These are phyloP conservation scores for Leptographium flavum DNA, from an alignment of 2,329 filamentous ascomycete species.

Conservation along the genomic window DNA sequence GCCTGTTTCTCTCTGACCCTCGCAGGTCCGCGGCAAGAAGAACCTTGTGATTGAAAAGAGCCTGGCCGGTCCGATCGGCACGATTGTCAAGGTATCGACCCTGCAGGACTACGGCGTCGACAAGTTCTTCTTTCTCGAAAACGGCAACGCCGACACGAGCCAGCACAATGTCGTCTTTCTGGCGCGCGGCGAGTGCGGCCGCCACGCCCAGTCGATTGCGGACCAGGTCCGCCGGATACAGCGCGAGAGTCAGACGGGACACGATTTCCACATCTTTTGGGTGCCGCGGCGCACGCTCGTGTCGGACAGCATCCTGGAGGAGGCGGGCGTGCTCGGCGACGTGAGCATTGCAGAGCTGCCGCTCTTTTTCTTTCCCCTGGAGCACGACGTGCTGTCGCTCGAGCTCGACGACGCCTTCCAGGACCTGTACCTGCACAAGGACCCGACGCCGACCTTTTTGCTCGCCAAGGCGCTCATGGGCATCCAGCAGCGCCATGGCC, in stretches of 20 bases:
- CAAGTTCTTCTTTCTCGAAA: constrained; percentile 93
- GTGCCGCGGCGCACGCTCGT: constrained; percentile 83
- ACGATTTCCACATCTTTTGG: constrained; percentile 97
- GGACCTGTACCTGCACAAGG: constrained; percentile 80
- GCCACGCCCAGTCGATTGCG: constrained; percentile 78
- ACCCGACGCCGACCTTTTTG: constrained; percentile 80
- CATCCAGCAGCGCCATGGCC: constrained; percentile 77
- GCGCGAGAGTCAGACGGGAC: constrained; percentile 73
- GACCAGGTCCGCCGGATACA: constrained; percentile 86
- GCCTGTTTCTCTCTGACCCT: constrained; percentile 9
- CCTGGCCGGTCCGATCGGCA: constrained; percentile 75
- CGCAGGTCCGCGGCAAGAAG: constrained; percentile 92
- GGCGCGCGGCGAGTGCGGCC: constrained; percentile 76
- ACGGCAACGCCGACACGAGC: constrained; percentile 84
- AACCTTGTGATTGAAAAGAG: constrained; percentile 88
- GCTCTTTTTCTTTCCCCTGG: constrained; percentile 79
- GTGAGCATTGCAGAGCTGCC: constrained; percentile 79
- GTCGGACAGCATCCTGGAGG: constrained; percentile 82
- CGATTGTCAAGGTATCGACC: constrained; percentile 89
- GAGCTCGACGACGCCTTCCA: constrained; percentile 78
- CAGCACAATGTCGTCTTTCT: constrained; percentile 94
- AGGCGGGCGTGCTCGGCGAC: constrained; percentile 84
- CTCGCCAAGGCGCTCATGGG: constrained; percentile 88
- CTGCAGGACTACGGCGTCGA: constrained; percentile 96
- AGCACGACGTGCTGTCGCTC: constrained; percentile 79